phyloP scores from a whole-genome alignment of 225 moss, liverwort and hornwort species.

The Polytrichum commune region DNA sequence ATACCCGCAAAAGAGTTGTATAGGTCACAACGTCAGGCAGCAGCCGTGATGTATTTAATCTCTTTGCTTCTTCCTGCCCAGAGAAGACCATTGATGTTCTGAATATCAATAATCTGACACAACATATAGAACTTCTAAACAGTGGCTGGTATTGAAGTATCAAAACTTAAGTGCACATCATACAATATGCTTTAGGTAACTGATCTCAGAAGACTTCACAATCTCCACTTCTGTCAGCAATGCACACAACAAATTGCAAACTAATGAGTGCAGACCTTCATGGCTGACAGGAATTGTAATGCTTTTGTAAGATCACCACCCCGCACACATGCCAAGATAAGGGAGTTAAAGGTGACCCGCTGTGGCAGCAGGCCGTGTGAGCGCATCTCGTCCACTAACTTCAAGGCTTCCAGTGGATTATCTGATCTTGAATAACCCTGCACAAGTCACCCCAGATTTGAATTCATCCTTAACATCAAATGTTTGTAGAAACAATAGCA shows the following conservation, averaged over 20 bases:
- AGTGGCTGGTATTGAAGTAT: too few relatives aligned
- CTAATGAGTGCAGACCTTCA: constrained; percentile 65
- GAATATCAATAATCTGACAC: not conserved
- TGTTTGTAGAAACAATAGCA: too few relatives aligned
- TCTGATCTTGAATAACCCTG: constrained; percentile 93
- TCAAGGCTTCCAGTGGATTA: constrained; percentile 89
- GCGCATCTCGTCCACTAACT: constrained; percentile 91
- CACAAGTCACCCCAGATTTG: not conserved
- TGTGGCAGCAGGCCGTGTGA: constrained; percentile 76
- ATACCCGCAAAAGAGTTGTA: constrained; percentile 90
- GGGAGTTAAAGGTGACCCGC: constrained; percentile 82
- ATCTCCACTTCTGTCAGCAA: too few relatives aligned
- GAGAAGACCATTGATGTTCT: not conserved
- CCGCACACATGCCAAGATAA: constrained; percentile 88
- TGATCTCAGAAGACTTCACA: not conserved
- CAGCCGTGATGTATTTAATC: constrained; percentile 72
- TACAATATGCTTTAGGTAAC: too few relatives aligned
- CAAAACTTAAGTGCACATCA: too few relatives aligned
- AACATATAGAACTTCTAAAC: too few relatives aligned
- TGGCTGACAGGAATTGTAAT: constrained; percentile 52
- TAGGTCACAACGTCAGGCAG: constrained; percentile 95
- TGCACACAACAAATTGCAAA: not conserved
- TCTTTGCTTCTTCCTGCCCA: constrained; percentile 75
- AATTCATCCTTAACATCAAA: too few relatives aligned
- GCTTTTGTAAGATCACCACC: constrained; percentile 72